phyloP scores from a whole-genome alignment of 306 rosid species.

The Castanea crenata region DNA sequence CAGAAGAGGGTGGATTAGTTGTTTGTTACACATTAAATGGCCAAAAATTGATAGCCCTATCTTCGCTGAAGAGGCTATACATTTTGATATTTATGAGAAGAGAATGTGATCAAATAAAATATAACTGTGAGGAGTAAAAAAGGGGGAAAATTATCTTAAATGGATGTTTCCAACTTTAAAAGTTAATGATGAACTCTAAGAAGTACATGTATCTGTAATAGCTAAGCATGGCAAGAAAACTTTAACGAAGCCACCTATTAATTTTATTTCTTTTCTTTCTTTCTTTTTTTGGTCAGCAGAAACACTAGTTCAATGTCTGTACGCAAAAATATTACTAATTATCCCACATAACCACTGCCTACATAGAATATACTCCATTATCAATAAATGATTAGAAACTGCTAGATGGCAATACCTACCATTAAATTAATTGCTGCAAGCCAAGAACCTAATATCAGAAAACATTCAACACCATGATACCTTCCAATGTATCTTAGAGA shows the following conservation, averaged over 20 bases:
- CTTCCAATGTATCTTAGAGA: constrained; percentile 98
- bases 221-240: neutral
- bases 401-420: neutral
- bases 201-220: neutral
- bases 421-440: neutral
- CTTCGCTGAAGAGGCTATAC: neutral
- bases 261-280: neutral
- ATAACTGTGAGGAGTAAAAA: neutral
- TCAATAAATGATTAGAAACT: neutral
- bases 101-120: neutral
- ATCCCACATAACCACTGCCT: neutral
- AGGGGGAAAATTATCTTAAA: neutral
- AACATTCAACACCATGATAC: constrained; percentile 29
- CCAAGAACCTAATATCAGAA: neutral
- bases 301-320: neutral
- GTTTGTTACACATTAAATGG: neutral
- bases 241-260: neutral
- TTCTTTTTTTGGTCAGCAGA: neutral
- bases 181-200: neutral
- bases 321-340: neutral
- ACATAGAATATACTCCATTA: neutral
- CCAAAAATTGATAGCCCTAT: neutral
- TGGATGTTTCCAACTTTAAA: neutral
- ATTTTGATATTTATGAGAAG: neutral
- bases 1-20: neutral